Evolutionary conservation across 441 rosid genomes (phyloP).

Genomic region (Euphorbia celastroides): DNA sequence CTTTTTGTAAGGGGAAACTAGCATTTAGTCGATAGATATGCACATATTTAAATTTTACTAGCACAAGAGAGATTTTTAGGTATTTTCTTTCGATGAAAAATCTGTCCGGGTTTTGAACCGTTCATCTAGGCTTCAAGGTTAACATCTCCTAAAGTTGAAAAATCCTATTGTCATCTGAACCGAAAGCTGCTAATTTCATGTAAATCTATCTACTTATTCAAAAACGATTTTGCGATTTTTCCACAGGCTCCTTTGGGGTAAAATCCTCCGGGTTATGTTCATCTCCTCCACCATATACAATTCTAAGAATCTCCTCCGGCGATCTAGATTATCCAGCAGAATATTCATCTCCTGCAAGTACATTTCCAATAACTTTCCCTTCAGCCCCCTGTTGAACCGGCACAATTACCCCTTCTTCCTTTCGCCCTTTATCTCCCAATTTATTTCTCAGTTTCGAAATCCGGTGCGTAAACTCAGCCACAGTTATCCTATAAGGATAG

Average conservation of each 20-base stretch:
- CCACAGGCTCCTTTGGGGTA: conserved; percentile 73
- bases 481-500: conserved; percentile 48
- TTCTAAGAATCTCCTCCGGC: conserved; percentile 61
- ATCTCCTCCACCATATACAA: conserved; percentile 68
- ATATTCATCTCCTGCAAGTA: conserved; percentile 50
- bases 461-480: conserved; percentile 54
- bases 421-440: conserved; percentile 42
- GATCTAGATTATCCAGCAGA: conserved; percentile 53
- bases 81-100: not conserved
- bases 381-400: conserved; percentile 37
- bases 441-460: conserved; percentile 58
- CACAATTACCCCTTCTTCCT: conserved; percentile 74
- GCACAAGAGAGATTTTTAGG: too few relatives aligned
- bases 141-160: too few relatives aligned
- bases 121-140: too few relatives aligned
- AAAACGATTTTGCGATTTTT: conserved; percentile 45
- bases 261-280: conserved; percentile 67
- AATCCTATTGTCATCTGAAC: not conserved
- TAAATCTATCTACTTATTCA: conserved; percentile 11
- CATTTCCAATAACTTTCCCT: conserved; percentile 46
- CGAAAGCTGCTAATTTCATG: not conserved
- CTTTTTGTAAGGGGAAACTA: too few relatives aligned
- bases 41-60: too few relatives aligned
- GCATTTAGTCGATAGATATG: too few relatives aligned
- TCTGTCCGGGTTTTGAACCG: not conserved